Evolutionary conservation across 352 stramenopile species (phyloP).

Genomic region (Pythium rhizo-oryzae): DNA sequence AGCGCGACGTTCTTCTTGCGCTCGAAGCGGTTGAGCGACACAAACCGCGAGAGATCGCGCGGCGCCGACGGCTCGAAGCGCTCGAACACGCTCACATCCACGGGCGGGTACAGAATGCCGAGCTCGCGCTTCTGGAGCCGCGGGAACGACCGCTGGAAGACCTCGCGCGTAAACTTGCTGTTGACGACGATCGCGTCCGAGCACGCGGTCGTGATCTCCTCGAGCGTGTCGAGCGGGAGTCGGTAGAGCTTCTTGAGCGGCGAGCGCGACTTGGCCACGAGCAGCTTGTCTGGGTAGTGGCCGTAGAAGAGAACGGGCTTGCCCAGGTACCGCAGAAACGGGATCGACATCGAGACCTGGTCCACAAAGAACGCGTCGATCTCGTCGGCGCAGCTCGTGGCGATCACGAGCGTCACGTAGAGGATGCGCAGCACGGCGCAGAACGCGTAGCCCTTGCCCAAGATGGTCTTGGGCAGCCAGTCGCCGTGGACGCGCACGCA

Average conservation of each 20-base stretch:
- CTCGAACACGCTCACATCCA: slow-evolving; percentile 84
- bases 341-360: slow-evolving; percentile 81
- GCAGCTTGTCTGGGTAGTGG: slow-evolving; percentile 98
- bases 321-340: slow-evolving; percentile 68
- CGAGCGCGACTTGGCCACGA: slow-evolving; percentile 70
- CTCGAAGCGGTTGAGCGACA: slow-evolving; percentile 99
- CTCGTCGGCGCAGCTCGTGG: slow-evolving; percentile 41
- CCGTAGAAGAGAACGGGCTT: slow-evolving; percentile 98
- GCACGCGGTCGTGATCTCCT: slow-evolving; percentile 90
- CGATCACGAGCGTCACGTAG: slow-evolving; percentile 87
- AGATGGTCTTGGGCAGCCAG: slow-evolving; percentile 93
- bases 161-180: slow-evolving; percentile 93
- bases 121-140: slow-evolving; percentile 56
- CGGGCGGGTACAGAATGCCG: slow-evolving; percentile 95
- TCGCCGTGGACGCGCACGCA: slow-evolving; percentile 91
- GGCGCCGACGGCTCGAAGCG: slow-evolving; percentile 35
- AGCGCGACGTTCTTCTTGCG: slow-evolving; percentile 98
- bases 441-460: slow-evolving; percentile 90
- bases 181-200: slow-evolving; percentile 97
- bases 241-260: slow-evolving; percentile 91
- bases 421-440: slow-evolving; percentile 94
- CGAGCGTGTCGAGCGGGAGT: slow-evolving; percentile 90
- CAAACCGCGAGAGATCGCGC: slow-evolving; percentile 70
- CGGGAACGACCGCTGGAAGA: slow-evolving; percentile 92
- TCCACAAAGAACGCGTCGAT: slow-evolving; percentile 83